These are phyloP conservation scores for Mortierella hygrophila DNA, from an alignment of 192 early-diverging fungal genomes.

Conservation along the genomic window DNA sequence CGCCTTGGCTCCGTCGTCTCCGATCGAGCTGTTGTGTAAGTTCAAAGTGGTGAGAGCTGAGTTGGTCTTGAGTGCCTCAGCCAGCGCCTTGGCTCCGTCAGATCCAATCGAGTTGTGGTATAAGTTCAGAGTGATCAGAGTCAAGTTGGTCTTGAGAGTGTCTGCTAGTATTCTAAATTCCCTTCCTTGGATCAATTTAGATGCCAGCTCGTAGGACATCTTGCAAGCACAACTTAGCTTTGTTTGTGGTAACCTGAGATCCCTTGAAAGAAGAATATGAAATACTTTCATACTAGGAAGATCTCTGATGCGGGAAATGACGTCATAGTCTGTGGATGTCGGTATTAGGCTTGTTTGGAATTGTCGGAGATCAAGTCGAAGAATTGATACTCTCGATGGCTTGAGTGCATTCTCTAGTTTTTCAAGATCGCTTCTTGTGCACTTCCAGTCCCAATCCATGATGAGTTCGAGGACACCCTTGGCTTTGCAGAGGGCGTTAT, in stretches of 20 bases:
- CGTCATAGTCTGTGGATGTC: too few species aligned
- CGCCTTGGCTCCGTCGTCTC: background rate
- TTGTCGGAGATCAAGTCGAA: too few species aligned
- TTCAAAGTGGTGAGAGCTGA: slow-evolving; percentile 30
- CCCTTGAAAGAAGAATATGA: too few species aligned
- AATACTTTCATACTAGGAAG: too few species aligned
- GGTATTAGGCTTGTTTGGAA: too few species aligned
- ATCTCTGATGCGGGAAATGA: too few species aligned
- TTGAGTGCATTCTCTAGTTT: too few species aligned
- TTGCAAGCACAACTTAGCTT: too few species aligned
- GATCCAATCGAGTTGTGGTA: background rate
- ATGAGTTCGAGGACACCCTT: background rate
- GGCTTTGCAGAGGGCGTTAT: background rate
- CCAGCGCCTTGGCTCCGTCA: slow-evolving; percentile 21
- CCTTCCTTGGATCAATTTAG: background rate
- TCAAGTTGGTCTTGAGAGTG: background rate
- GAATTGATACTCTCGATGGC: too few species aligned
- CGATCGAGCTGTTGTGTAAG: background rate
- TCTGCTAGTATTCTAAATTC: background rate
- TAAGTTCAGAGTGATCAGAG: slow-evolving; percentile 1
- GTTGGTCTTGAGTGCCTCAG: slow-evolving; percentile 44
- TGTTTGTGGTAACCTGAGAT: too few species aligned
- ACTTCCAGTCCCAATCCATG: background rate
- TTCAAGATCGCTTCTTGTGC: background rate
- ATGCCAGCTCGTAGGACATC: background rate